phyloP scores from a whole-genome alignment of 2,329 filamentous ascomycete genomes.

The Diplodia intermedia region DNA sequence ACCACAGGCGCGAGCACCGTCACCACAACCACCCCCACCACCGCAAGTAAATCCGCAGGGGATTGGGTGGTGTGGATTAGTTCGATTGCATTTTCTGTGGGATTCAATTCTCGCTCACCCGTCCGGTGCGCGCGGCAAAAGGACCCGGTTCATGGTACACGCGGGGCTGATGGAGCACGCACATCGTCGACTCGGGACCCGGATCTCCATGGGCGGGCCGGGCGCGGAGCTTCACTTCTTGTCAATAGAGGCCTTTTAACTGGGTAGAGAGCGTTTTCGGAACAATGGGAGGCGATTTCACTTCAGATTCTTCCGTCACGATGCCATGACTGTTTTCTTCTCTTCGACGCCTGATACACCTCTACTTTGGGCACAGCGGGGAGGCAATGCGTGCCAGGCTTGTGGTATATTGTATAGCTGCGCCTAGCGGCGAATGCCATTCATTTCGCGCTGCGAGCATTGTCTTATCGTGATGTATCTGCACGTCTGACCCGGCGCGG shows the following conservation, averaged over 20 bases:
- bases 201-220: not conserved
- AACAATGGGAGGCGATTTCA: constrained; percentile 30
- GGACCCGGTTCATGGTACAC: not conserved
- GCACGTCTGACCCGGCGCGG: not conserved
- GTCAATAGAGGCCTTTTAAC: constrained; percentile 30
- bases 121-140: constrained; percentile 16
- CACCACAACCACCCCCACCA: constrained; percentile 38
- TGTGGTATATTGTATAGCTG: constrained; percentile 14
- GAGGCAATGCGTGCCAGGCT: constrained; percentile 7
- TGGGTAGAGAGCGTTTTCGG: constrained; percentile 31
- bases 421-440: not conserved
- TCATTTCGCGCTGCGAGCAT: not conserved
- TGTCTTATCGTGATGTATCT: not conserved
- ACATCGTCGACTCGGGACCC: constrained; percentile 9
- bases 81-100: constrained; percentile 20
- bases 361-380: constrained; percentile 8
- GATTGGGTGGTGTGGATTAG: not conserved
- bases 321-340: constrained; percentile 27
- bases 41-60: constrained; percentile 23
- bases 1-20: constrained; percentile 45
- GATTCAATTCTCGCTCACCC: constrained; percentile 15
- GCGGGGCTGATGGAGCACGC: constrained; percentile 17
- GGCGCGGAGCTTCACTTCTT: constrained; percentile 25
- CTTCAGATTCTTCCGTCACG: constrained; percentile 28
- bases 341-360: constrained; percentile 7